Evolutionary conservation across 306 rosid genomes (phyloP).

Genomic region (Quercus glauca): DNA sequence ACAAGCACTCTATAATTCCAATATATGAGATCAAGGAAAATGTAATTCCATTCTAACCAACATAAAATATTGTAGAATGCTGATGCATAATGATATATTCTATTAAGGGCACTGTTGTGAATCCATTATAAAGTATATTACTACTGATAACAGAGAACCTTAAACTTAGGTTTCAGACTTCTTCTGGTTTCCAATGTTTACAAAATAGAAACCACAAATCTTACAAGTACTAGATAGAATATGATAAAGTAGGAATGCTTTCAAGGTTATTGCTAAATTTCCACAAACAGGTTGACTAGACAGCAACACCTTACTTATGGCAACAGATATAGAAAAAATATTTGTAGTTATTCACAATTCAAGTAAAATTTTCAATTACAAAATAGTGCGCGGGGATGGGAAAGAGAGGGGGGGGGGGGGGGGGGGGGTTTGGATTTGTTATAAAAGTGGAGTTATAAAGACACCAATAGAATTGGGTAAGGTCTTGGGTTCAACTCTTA

Average conservation of each 20-base stretch:
- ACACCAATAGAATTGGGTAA: no score
- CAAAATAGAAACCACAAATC: not conserved
- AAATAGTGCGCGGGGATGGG: no score
- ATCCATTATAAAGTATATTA: not conserved
- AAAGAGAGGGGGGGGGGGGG: no score
- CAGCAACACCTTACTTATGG: not conserved
- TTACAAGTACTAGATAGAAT: not conserved
- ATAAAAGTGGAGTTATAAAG: no score
- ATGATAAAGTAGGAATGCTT: not conserved
- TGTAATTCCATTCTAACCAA: not conserved
- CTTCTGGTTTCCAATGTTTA: not conserved
- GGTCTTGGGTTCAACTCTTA: no score
- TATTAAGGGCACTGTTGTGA: not conserved
- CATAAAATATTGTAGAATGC: not conserved
- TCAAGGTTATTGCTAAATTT: not conserved
- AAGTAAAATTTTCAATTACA: not conserved
- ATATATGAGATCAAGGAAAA: not conserved
- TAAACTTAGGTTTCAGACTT: not conserved
- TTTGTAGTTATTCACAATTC: not conserved
- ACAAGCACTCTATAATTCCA: conserved; percentile 17
- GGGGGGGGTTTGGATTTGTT: no score
- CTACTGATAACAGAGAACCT: not conserved
- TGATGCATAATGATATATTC: not conserved
- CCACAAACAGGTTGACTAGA: not conserved
- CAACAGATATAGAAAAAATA: not conserved